Conservation (phyloP, 2,329 filamentous ascomycete species). For the Westerdykella sp. region DNA sequence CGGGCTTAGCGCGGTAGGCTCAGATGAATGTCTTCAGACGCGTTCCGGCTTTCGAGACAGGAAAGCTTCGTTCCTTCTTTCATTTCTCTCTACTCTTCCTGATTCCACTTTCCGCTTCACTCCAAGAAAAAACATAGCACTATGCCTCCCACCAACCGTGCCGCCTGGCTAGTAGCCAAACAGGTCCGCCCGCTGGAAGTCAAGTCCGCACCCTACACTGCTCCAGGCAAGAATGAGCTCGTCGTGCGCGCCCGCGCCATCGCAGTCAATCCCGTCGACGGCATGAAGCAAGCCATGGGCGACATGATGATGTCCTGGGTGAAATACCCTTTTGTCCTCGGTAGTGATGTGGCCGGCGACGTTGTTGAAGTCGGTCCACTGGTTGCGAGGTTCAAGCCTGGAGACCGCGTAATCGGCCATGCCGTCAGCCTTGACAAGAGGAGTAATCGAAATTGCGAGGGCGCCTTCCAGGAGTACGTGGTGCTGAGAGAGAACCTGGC, state of each 20-base stretch:
- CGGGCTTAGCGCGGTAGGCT: too few relatives aligned
- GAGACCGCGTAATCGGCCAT: conserved; percentile 38
- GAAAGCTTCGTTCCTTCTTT: too few relatives aligned
- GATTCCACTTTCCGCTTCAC: conserved; percentile 5
- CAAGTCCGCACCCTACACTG: conserved; percentile 31
- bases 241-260: conserved; percentile 37
- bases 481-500: conserved; percentile 44
- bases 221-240: conserved; percentile 34
- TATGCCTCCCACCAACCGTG: conserved; percentile 1
- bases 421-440: conserved; percentile 9
- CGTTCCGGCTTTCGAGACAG: too few relatives aligned
- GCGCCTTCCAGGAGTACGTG: conserved; percentile 49
- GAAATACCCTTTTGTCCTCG: conserved; percentile 16
- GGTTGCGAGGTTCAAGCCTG: conserved; percentile 37
- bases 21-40: too few relatives aligned
- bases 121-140: background rate
- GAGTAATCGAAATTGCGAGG: conserved; percentile 30
- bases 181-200: conserved; percentile 23
- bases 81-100: too few relatives aligned
- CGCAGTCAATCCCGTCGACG: conserved; percentile 42
- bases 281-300: conserved; percentile 29
- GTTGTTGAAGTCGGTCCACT: conserved; percentile 38
- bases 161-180: conserved; percentile 2
- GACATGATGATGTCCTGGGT: background rate
- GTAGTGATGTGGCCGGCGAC: conserved; percentile 40